Evolutionary conservation across 495 filamentous ascomycete species (phyloP), one percentile per base, ranked within the genome.

Genomic region (Annulohypoxylon bovei): DNA sequence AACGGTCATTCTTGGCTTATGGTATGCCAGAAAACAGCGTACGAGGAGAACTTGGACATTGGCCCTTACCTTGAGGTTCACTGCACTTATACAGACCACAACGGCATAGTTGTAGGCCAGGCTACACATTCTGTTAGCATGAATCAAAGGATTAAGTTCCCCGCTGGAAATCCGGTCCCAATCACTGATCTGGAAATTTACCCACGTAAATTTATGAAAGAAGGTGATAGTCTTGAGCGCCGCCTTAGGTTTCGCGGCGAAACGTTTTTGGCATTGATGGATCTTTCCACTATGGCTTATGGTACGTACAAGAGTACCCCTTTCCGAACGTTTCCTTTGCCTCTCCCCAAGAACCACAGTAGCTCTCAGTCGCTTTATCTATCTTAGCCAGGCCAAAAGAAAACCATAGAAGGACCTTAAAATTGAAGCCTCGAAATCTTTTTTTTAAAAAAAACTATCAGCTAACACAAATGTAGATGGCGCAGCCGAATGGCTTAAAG

Each of bases 1-100:
- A 74, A 62, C 61, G 74, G 50, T 1, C 69, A 75, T 16, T 67
- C 75, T 1, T 77, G 75, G 75, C 72, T 77, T 23, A 25, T 75
- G 4, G 46, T 75, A 0, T 77, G 75, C 54, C 65, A 69, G 53
- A 77, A 77, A 53, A 72, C 72, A 16, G 72, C 68, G 4, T 77
- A 77, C 50, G 75, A 77, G 52, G 47, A 66, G 0, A 50, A 55
- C 28, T 20, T 7, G 0, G 58, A 67, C 0, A 40, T 18, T 12
- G 75, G 75, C 5, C 55, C 75, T 4, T 77, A 75, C 37, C 33
- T 77, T 14, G 75, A 77, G 28, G 50, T 77, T 5, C 67, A 75
- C 60, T 67, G 72, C 32, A 64, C 46, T 4, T 76, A 73, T 35
- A 73, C 75, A 1, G 67, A 77, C 8, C 44, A 76, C 27, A 62